These are phyloP conservation scores for Mycena sp. DNA, from an alignment of 1,284 basidiomycete genomes.

Conservation along the genomic window DNA sequence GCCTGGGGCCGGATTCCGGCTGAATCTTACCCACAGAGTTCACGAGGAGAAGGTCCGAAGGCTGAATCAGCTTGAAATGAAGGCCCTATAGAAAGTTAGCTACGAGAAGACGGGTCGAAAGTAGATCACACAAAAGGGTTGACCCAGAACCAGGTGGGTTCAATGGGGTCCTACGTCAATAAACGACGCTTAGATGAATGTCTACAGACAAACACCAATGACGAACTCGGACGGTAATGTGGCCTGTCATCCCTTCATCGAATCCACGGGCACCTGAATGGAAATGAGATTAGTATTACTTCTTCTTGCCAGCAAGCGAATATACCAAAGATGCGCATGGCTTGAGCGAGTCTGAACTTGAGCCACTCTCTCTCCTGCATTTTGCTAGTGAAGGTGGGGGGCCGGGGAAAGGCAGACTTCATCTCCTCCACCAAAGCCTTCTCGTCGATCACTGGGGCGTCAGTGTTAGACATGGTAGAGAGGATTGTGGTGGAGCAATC, in stretches of 20 bases:
- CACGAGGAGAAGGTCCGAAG: conserved; percentile 4
- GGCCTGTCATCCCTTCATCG: conserved; percentile 68
- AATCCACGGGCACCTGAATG: conserved; percentile 52
- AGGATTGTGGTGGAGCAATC: too few relatives aligned
- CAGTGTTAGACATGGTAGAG: too few relatives aligned
- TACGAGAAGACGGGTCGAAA: background rate
- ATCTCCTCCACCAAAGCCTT: too few relatives aligned
- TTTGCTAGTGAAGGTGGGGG: conserved; percentile 43
- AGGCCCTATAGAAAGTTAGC: background rate
- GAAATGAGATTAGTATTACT: background rate
- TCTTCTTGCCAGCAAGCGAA: conserved; percentile 8
- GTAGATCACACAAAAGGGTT: conserved; percentile 52
- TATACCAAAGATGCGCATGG: conserved; percentile 61
- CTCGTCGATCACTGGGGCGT: too few relatives aligned
- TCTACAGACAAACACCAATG: too few relatives aligned
- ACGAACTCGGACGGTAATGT: conserved; percentile 65
- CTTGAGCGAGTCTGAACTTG: conserved; percentile 63
- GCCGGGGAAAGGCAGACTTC: too few relatives aligned
- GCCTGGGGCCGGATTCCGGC: background rate
- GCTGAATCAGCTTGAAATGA: conserved; percentile 11
- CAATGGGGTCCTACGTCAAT: conserved; percentile 59
- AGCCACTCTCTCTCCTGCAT: conserved; percentile 56
- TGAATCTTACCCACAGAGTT: background rate
- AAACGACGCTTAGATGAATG: background rate
- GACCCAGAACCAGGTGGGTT: conserved; percentile 63